Base-by-base conservation (phyloP, 768 basidiomycete genomes). In the Mycena pura region DNA sequence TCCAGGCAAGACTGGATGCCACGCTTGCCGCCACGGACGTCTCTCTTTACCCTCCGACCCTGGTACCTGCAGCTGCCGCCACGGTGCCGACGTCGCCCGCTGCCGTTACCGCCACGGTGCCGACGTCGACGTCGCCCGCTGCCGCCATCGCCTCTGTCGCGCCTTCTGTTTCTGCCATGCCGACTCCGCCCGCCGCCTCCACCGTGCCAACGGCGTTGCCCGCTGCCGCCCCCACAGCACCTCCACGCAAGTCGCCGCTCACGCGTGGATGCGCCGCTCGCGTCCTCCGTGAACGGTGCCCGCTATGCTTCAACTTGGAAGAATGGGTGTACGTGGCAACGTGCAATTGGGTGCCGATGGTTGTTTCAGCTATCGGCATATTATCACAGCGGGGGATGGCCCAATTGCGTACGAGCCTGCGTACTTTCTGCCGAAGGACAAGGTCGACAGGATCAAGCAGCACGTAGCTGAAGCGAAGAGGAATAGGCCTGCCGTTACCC, bases 321-420 rank as follows among this genome's bases (percentile, higher is more conserved):
- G 36, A 21, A 1, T 76, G 69, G 67, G 74, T 74, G 1, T 48
- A 64, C 76, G 79, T 0, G 22, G 39, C 57, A 1, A 57, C 72
- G 27, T 53, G 57, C 5, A 39, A 68, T 68, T 70, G 53, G 43
- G 73, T 50, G 64, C 68, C 0, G 77, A 80, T 68, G 75, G 74
- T 0, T 78, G 77, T 41, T 79, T 79, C 60, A 73, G 76, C 45
- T 75, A 81, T 49, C 61, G 69, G 0, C 79, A 80, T 55, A 53
- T 69, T 2, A 11, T 39, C 1, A 49, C 62, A 15, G 73, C 68
- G 6, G 76, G 73, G 7, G 70, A 78, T 40, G 68, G 73, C 25
- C 72, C 75, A 0, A 17, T 36, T 6, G 74, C 76, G 27, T 73
- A 77, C 25, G 57, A 75, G 1, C 73, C 74, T 74, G 74, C 32